Base-by-base conservation (phyloP, 192 early-diverging fungal genomes). In the Coemansia sp. region DNA sequence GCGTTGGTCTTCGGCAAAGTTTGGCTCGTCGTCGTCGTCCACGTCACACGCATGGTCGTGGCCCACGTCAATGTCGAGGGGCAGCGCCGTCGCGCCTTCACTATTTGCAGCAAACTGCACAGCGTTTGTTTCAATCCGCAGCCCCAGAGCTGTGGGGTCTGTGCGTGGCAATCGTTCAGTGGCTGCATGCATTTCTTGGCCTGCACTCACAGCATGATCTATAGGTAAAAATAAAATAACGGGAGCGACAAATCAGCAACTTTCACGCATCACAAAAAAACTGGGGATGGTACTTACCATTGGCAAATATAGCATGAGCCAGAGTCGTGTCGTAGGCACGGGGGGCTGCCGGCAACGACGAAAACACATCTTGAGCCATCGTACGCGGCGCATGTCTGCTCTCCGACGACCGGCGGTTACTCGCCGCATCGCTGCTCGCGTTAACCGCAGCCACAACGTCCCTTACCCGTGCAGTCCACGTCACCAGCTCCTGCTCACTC, bases 21-120 rank as follows among this genome's bases (percentile, higher is more conserved):
- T 74, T 36, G 73, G 77, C 62, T 80, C 77, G 14, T 80, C 77
- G 36, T 80, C 77, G 18, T 70, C 74, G 3, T 63, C 71, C 8
- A 66, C 71, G 20, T 28, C 65, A 2, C 56, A 58, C 11, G 76
- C 25, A 26, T 26, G 70, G 58, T 74, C 77, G 38, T 71, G 61
- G 3, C 54, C 77, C 0, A 65, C 53, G 40, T 70, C 59, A 37
- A 80, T 68, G 10, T 65, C 73, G 1, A 68, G 68, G 5, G 73
- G 71, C 26, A 80, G 56, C 3, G 63, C 67, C 7, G 67, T 61
- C 3, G 37, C 23, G 10, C 57, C 47, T 2, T 64, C 58, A 26
- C 25, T 17, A 59, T 14, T 17, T 51, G 40, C 18, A 51, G 64
- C 58, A 48, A 51, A 24, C 49, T 24, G 49, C 18, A 23, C 23